A percentile compares a stretch with the other conserved stretches of the same genome.
These are phyloP conservation scores for Cladophialophora yegresii DNA, from an alignment of 2,329 filamentous ascomycete genomes.

Conservation along the genomic window DNA sequence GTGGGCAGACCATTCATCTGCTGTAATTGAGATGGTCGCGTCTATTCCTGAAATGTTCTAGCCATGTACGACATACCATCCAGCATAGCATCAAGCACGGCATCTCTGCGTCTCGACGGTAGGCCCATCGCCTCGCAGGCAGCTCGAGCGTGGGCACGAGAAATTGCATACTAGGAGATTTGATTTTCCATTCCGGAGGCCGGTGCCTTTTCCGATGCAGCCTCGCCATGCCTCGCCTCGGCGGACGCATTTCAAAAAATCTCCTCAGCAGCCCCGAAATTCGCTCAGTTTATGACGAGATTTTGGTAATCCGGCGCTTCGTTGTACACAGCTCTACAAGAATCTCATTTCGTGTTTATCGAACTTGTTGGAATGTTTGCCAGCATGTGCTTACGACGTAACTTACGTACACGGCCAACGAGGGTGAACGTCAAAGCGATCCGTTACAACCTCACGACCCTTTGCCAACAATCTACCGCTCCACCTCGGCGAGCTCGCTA, in stretches of 20 bases:
- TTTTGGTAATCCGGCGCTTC: background rate
- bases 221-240: conserved; percentile 1
- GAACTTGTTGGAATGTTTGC: background rate
- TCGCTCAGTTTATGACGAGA: background rate
- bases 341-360: background rate
- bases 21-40: background rate
- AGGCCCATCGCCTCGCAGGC: background rate
- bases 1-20: background rate
- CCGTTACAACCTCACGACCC: conserved; percentile 7
- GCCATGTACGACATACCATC: too few species aligned
- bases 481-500: background rate
- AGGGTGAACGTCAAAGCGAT: background rate
- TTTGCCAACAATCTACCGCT: background rate
- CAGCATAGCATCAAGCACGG: background rate
- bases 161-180: background rate
- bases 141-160: background rate
- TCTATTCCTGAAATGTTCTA: background rate
- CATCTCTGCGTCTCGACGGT: background rate
- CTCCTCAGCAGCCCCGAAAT: background rate
- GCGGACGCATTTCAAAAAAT: background rate
- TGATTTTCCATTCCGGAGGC: background rate
- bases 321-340: background rate
- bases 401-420: too few species aligned
- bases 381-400: background rate
- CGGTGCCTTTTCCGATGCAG: background rate